A percentile compares a stretch with the other conserved stretches of the same genome.
phyloP scores from a whole-genome alignment of 805 yeast species.

The Kockiozyma suomiensis region DNA sequence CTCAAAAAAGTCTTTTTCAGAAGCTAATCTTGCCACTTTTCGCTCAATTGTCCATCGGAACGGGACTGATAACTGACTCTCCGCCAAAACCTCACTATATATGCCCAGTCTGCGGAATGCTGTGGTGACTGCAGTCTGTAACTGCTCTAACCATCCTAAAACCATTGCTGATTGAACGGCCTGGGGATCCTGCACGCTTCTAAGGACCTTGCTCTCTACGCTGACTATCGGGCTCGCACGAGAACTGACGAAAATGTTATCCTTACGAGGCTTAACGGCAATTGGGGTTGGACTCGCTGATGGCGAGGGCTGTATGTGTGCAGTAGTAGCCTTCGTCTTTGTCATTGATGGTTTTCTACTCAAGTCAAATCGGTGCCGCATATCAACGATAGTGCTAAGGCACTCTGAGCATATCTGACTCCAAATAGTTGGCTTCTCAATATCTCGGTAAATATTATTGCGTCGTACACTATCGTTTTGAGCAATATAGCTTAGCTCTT shows the following conservation, averaged over 20 bases:
- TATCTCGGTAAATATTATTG: conserved; percentile 42
- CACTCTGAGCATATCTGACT: conserved; percentile 38
- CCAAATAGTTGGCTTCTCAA: conserved; percentile 43
- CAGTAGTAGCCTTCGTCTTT: background rate
- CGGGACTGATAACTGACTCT: conserved; percentile 39
- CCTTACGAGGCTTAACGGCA: conserved; percentile 21
- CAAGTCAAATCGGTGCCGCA: conserved; percentile 14
- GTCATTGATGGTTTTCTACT: background rate
- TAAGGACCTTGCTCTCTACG: conserved; percentile 29
- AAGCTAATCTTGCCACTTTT: conserved; percentile 34
- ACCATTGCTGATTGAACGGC: conserved; percentile 35
- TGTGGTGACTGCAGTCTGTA: conserved; percentile 1
- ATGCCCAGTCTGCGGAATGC: background rate
- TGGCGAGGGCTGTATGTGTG: background rate
- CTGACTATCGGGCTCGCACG: conserved; percentile 13
- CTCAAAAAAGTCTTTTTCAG: conserved; percentile 36
- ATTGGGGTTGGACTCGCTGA: conserved; percentile 17
- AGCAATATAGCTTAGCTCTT: conserved; percentile 43
- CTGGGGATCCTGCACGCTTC: conserved; percentile 36
- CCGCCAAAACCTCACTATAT: conserved; percentile 28
- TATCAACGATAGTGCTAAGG: conserved; percentile 30
- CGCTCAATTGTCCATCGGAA: conserved; percentile 44
- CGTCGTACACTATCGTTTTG: conserved; percentile 41
- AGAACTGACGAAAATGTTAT: conserved; percentile 20
- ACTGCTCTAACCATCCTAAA: conserved; percentile 21